Percentiles rank a stretch among this genome's conserved stretches.
Evolutionary conservation across 306 rosid genomes (phyloP).

Genomic region (Acacia acuminata): DNA sequence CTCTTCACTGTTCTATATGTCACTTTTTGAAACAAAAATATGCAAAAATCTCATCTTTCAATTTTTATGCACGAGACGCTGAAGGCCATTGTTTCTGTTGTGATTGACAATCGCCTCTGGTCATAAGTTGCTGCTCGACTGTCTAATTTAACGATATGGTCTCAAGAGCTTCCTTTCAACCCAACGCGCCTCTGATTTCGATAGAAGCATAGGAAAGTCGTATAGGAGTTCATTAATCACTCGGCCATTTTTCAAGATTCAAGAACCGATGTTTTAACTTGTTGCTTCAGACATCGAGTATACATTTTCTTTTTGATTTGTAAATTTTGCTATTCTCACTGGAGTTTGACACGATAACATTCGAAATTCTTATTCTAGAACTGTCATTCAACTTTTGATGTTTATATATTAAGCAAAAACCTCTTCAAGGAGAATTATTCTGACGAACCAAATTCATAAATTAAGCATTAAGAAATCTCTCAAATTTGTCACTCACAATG

Average conservation of each 20-base stretch:
- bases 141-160: conserved; percentile 3
- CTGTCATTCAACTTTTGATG: neutral
- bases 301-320: neutral
- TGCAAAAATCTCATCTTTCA: conserved; percentile 7
- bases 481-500: too few species aligned
- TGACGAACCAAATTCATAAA: too few species aligned
- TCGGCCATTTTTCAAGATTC: neutral
- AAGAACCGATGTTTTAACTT: too few species aligned
- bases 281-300: too few species aligned
- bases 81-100: conserved; percentile 72
- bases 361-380: too few species aligned
- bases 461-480: too few species aligned
- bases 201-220: neutral
- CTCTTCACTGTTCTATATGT: neutral
- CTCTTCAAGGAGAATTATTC: too few species aligned
- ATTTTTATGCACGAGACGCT: conserved; percentile 71
- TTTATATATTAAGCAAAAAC: neutral
- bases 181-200: neutral
- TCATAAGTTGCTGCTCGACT: conserved; percentile 31
- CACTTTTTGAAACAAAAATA: neutral
- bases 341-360: neutral
- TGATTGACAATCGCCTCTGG: conserved; percentile 66
- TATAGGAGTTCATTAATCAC: neutral
- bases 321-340: neutral
- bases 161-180: conserved; percentile 9